A percentile compares a stretch with the other conserved stretches of the same genome.
phyloP scores from a whole-genome alignment of 2,329 filamentous ascomycete species.

The Hypoxylon sp. region DNA sequence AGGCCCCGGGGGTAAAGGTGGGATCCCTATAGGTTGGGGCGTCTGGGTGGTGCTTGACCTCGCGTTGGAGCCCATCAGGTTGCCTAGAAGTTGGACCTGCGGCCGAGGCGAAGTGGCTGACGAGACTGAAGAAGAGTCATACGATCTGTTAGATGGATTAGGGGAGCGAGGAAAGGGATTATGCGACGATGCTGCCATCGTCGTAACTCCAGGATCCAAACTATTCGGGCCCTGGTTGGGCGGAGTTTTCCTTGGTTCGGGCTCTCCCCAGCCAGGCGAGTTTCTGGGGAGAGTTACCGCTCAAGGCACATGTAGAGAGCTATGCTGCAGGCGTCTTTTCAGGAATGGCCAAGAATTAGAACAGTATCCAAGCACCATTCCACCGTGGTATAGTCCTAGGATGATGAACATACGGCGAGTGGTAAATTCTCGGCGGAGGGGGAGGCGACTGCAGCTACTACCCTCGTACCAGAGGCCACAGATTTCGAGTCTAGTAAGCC shows the following conservation, averaged over 20 bases:
- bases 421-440: constrained; percentile 40
- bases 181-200: constrained; percentile 70
- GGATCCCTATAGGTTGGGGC: constrained; percentile 67
- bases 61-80: constrained; percentile 65
- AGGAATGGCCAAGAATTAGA: constrained; percentile 46
- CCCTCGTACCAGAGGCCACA: constrained; percentile 48
- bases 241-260: constrained; percentile 52
- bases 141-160: constrained; percentile 71
- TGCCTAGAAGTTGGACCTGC: constrained; percentile 65
- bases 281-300: constrained; percentile 55
- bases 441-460: constrained; percentile 44
- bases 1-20: constrained; percentile 62
- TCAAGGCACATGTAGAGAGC: constrained; percentile 59
- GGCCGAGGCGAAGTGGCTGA: constrained; percentile 71
- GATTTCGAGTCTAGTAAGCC: constrained; percentile 43
- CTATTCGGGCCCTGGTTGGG: constrained; percentile 54
- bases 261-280: constrained; percentile 56
- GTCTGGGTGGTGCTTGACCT: constrained; percentile 64
- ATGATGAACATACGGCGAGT: constrained; percentile 48
- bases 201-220: constrained; percentile 53
- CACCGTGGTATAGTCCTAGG: constrained; percentile 44
- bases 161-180: constrained; percentile 72
- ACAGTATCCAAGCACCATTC: constrained; percentile 44
- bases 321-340: constrained; percentile 46
- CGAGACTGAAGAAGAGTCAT: constrained; percentile 74